These are phyloP conservation scores for Fusarium siculi DNA, from an alignment of 2,329 filamentous ascomycete genomes.

Conservation along the genomic window DNA sequence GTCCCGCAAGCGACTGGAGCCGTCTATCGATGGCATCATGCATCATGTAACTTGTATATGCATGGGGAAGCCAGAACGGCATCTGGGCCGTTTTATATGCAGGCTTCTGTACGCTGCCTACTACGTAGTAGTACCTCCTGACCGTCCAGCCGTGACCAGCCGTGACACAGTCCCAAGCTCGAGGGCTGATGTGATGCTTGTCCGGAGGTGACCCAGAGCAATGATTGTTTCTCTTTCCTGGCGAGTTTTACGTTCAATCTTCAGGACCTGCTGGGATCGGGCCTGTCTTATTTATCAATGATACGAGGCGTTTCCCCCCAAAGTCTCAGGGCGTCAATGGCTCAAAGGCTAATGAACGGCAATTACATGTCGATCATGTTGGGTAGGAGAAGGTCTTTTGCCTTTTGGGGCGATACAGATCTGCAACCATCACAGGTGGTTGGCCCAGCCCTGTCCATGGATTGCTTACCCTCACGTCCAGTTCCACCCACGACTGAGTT, in stretches of 20 bases:
- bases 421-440: conserved; percentile 33
- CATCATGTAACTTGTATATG: conserved; percentile 30
- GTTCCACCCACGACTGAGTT: background rate
- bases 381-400: conserved; percentile 15
- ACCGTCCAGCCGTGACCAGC: conserved; percentile 8
- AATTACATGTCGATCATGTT: conserved; percentile 20
- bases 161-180: conserved; percentile 16
- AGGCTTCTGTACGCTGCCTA: conserved; percentile 16
- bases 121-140: background rate
- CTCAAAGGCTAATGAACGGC: background rate
- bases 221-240: background rate
- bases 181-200: background rate
- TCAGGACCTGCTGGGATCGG: background rate
- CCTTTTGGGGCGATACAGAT: conserved; percentile 33
- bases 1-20: conserved; percentile 19
- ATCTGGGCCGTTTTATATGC: conserved; percentile 24
- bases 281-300: background rate
- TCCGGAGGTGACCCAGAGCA: background rate
- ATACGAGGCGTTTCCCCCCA: background rate
- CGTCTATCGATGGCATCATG: conserved; percentile 35
- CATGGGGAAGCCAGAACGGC: conserved; percentile 22
- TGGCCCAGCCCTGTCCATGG: conserved; percentile 24
- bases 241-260: background rate
- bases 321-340: conserved; percentile 8
- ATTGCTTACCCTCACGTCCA: conserved; percentile 13